phyloP scores from a whole-genome alignment of 139 green algal species.

The Astrephomene gubernaculifera region DNA sequence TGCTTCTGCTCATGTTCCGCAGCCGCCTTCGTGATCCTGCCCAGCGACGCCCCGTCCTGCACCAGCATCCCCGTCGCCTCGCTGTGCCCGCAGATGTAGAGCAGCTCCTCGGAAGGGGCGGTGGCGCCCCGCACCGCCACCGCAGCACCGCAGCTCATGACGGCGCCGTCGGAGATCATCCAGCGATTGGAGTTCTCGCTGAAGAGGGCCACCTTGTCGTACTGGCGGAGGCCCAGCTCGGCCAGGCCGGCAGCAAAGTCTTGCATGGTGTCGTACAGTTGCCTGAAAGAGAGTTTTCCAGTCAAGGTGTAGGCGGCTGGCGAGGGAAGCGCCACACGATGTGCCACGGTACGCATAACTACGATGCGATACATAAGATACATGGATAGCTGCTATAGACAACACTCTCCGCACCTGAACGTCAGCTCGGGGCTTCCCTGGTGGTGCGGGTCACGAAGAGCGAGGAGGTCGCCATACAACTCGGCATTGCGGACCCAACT shows the following conservation, averaged over 20 bases:
- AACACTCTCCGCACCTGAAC: too few species aligned
- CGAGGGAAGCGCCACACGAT: too few species aligned
- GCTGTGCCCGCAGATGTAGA: slow-evolving; percentile 84
- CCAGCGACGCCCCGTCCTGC: slow-evolving; percentile 80
- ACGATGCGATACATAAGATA: too few species aligned
- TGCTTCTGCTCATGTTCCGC: slow-evolving; percentile 14
- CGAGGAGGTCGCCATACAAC: slow-evolving; percentile 54
- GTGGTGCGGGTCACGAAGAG: slow-evolving; percentile 71
- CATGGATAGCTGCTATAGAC: too few species aligned
- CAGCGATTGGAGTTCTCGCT: slow-evolving; percentile 86
- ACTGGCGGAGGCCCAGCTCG: slow-evolving; percentile 57
- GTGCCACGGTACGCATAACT: too few species aligned
- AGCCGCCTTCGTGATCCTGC: slow-evolving; percentile 64
- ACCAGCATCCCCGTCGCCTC: slow-evolving; percentile 73
- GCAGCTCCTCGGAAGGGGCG: slow-evolving; percentile 82
- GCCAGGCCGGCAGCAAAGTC: slow-evolving; percentile 69
- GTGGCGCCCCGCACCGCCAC: slow-evolving; percentile 83
- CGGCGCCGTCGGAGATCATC: slow-evolving; percentile 90
- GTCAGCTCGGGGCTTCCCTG: slow-evolving; percentile 42
- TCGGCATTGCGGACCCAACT: slow-evolving; percentile 48
- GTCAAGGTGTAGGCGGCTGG: too few species aligned
- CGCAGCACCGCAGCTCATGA: slow-evolving; percentile 74
- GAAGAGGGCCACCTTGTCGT: slow-evolving; percentile 83
- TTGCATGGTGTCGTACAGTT: slow-evolving; percentile 63
- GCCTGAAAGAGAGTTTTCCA: too few species aligned